Conservation (phyloP, 768 basidiomycete species). For the Clitopilus hobsonii region DNA sequence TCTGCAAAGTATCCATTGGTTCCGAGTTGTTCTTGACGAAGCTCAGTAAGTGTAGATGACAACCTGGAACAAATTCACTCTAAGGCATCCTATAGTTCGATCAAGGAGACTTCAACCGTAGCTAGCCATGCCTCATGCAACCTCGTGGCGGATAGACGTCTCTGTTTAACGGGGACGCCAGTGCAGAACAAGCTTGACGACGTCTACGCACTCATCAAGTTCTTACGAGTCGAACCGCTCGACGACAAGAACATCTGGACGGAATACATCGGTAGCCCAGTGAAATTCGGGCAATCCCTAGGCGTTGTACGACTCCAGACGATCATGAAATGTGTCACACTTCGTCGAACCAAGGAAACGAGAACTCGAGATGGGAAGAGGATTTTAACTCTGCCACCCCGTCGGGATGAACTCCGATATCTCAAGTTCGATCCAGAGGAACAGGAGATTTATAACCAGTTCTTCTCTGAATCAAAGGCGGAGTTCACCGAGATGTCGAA, state of each 20-base stretch:
- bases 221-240: constrained; percentile 86
- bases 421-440: constrained; percentile 84
- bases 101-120: constrained; percentile 94
- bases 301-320: constrained; percentile 93
- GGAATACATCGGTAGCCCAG: constrained; percentile 87
- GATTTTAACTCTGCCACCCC: constrained; percentile 85
- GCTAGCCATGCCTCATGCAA: constrained; percentile 95
- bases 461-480: constrained; percentile 86
- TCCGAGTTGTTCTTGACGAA: constrained; percentile 89
- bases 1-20: constrained; percentile 94
- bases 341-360: constrained; percentile 94
- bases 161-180: constrained; percentile 96
- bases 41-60: constrained; percentile 79
- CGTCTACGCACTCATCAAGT: constrained; percentile 95
- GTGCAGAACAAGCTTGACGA: constrained; percentile 99
- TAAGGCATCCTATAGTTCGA: constrained; percentile 56
- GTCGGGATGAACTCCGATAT: constrained; percentile 82
- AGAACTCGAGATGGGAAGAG: constrained; percentile 73
- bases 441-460: constrained; percentile 80
- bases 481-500: constrained; percentile 84
- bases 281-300: constrained; percentile 85
- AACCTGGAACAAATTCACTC: too few species aligned
- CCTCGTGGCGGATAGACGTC: constrained; percentile 85
- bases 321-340: constrained; percentile 94
- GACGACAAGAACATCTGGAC: constrained; percentile 94